These are phyloP conservation scores for Pseudocercospora cruenta DNA, from an alignment of 2,329 filamentous ascomycete genomes.

Conservation along the genomic window DNA sequence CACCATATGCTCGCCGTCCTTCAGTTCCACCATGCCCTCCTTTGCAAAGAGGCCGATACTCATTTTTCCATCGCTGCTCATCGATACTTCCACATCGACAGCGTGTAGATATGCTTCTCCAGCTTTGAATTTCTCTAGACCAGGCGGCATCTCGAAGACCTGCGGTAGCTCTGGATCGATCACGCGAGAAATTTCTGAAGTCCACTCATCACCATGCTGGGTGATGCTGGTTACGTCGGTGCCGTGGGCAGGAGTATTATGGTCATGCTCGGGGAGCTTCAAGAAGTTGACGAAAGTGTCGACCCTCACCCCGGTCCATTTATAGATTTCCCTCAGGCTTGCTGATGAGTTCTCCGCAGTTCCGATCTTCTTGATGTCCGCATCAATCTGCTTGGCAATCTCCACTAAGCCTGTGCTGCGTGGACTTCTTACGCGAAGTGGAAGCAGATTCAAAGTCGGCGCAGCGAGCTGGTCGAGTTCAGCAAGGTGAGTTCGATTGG, in stretches of 20 bases:
- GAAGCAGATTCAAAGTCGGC: conserved; percentile 80
- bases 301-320: conserved; percentile 74
- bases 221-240: conserved; percentile 23
- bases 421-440: conserved; percentile 60
- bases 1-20: conserved; percentile 43
- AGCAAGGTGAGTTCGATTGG: conserved; percentile 67
- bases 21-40: conserved; percentile 46
- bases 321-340: conserved; percentile 69
- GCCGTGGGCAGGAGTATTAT: conserved; percentile 20
- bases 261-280: conserved; percentile 49
- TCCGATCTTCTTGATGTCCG: conserved; percentile 67
- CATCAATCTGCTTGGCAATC: conserved; percentile 66
- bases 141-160: conserved; percentile 26
- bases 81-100: conserved; percentile 59
- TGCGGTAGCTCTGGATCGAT: conserved; percentile 1
- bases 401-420: conserved; percentile 45
- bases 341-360: conserved; percentile 59
- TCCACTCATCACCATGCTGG: conserved; percentile 27
- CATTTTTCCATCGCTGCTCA: conserved; percentile 49
- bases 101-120: conserved; percentile 48
- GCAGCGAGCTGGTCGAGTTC: conserved; percentile 57
- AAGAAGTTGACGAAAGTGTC: conserved; percentile 84
- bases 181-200: conserved; percentile 23
- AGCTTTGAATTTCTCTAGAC: conserved; percentile 14
- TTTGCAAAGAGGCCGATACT: conserved; percentile 59